Evolutionary conservation across 768 basidiomycete species (phyloP), one percentile per base, ranked within the genome.

Genomic region (Trametes villosa): DNA sequence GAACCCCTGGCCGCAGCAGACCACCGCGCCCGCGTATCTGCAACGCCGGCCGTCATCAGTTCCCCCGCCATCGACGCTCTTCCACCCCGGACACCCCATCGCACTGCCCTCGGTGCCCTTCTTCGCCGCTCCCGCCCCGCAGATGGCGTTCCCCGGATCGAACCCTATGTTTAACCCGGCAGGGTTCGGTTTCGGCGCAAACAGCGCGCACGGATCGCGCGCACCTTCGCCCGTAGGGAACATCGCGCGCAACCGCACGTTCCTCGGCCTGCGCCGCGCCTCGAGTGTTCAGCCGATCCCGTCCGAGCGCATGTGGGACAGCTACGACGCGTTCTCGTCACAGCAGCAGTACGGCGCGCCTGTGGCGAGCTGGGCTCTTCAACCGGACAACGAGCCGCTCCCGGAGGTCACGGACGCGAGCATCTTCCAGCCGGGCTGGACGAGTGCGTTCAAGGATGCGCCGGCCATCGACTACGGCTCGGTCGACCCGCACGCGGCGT

Each of bases 11-110:
- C 60, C 41, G 51, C 38, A 44, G 64, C 53, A 42, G 29, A 17
- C 49, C 29, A 63, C 63, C 18, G 38, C 33, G 46, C 53, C 45
- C 4, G 61, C 65, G 0, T 78, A 77, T 65, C 73, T 73, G 33
- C 79, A 77, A 17, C 83, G 86, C 55, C 80, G 87, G 0, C 78
- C 86, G 1, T 88, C 86, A 0, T 86, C 86, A 0, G 86, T 87
- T 0, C 87, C 87, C 1, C 81, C 86, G 11, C 83, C 82, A 3
- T 80, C 79, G 53, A 67, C 72, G 42, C 67, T 68, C 6, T 71
- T 70, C 60, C 68, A 73, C 56, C 73, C 74, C 3, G 34, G 49
- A 9, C 49, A 62, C 55, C 50, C 51, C 20, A 83, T 84, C 44
- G 68, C 80, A 0, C 65, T 85, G 15, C 82, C 84, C 0, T 70